Evolutionary conservation across 208 protist genomes (phyloP).

Genomic region (Trichomonas gallinae): DNA sequence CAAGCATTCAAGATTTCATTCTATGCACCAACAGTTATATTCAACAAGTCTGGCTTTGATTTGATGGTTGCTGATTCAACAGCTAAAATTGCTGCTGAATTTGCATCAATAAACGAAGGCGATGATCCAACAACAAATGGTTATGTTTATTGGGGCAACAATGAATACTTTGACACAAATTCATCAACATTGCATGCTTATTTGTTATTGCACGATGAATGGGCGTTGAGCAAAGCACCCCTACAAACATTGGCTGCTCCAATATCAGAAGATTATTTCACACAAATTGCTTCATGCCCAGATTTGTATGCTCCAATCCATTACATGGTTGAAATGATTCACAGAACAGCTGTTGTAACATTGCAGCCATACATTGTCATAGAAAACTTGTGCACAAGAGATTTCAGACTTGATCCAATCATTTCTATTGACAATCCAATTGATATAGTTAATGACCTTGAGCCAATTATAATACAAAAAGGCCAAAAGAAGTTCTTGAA

Average conservation of each 20-base stretch:
- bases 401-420: background rate
- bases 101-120: background rate
- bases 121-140: background rate
- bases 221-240: background rate
- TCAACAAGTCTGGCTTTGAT: background rate
- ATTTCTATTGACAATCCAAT: background rate
- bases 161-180: background rate
- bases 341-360: background rate
- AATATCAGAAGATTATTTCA: background rate
- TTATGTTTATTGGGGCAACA: background rate
- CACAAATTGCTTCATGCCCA: background rate
- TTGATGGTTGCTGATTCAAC: background rate
- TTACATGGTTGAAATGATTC: background rate
- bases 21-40: background rate
- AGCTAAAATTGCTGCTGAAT: background rate
- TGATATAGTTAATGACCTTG: background rate
- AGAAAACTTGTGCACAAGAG: background rate
- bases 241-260: background rate
- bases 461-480: background rate
- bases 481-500: background rate
- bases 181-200: background rate
- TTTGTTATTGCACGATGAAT: background rate
- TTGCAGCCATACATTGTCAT: background rate
- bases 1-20: background rate
- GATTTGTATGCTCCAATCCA: background rate